Percentiles rank a stretch among this genome's conserved stretches.
These are phyloP conservation scores for Conticribra weissflogii DNA, from an alignment of 108 stramenopile species.

Conservation along the genomic window DNA sequence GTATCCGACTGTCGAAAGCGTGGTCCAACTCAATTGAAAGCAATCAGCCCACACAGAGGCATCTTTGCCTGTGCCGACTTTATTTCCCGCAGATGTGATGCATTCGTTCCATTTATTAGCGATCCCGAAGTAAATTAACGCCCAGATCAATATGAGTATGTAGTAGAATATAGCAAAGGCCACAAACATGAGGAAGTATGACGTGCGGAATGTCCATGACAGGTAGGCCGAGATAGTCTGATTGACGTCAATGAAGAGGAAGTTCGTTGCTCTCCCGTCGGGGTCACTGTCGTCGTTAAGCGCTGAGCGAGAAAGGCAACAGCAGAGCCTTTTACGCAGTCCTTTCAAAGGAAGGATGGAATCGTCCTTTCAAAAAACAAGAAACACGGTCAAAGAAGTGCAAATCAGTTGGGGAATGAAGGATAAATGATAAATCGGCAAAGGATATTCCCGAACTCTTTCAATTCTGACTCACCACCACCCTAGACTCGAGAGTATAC, in stretches of 20 bases:
- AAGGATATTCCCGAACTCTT: too few species aligned
- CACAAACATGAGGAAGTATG: constrained; percentile 30
- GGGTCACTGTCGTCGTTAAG: not conserved
- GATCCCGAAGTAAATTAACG: constrained; percentile 13
- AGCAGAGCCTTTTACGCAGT: not conserved
- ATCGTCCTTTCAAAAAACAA: not conserved
- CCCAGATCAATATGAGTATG: constrained; percentile 18
- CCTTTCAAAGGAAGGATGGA: not conserved
- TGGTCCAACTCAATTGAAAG: constrained; percentile 80
- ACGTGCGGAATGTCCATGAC: constrained; percentile 25
- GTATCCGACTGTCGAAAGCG: constrained; percentile 63
- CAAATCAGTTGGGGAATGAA: not conserved
- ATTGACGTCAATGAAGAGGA: constrained; percentile 9
- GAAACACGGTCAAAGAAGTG: not conserved
- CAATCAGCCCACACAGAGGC: constrained; percentile 56
- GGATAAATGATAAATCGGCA: not conserved
- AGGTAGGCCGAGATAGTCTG: constrained; percentile 23
- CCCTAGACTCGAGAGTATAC: not conserved
- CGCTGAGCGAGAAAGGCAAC: not conserved
- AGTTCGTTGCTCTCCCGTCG: not conserved
- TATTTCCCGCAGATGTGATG: constrained; percentile 20
- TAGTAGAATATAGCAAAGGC: constrained; percentile 26
- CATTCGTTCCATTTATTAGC: constrained; percentile 10
- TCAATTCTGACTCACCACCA: not conserved
- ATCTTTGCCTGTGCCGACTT: constrained; percentile 20